Conservation (phyloP, 1,284 basidiomycete genomes). For the Fomes fomentarius region DNA sequence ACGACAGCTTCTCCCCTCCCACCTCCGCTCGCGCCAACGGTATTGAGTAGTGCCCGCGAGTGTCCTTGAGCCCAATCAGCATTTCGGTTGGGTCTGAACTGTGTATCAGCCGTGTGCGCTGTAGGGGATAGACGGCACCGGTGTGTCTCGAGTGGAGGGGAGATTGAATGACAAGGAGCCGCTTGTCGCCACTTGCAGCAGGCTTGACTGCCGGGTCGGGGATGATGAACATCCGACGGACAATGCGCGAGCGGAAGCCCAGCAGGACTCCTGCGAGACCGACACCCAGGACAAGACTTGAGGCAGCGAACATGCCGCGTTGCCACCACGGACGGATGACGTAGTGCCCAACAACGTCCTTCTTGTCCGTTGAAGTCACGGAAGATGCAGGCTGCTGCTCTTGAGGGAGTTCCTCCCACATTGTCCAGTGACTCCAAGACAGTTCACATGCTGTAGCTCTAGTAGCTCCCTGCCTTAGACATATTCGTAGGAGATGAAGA, state of each 20-base stretch:
- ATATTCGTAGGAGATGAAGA: not conserved
- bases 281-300: conserved; percentile 38
- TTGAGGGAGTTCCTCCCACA: conserved; percentile 29
- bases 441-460: conserved; percentile 40
- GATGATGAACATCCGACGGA: conserved; percentile 40
- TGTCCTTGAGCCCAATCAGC: conserved; percentile 39
- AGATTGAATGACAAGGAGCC: conserved; percentile 41
- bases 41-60: conserved; percentile 46
- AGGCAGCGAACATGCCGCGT: conserved; percentile 35
- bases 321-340: conserved; percentile 42
- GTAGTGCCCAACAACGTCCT: conserved; percentile 22
- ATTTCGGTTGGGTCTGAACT: conserved; percentile 34
- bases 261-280: conserved; percentile 38
- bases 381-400: conserved; percentile 13
- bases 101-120: conserved; percentile 9
- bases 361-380: not conserved
- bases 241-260: conserved; percentile 38
- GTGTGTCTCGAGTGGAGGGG: conserved; percentile 32
- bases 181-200: conserved; percentile 3
- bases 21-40: conserved; percentile 38
- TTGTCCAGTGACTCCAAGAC: conserved; percentile 43
- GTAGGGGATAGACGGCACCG: conserved; percentile 34
- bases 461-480: not conserved
- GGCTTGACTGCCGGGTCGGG: conserved; percentile 23
- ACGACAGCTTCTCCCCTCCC: conserved; percentile 32